Evolutionary conservation across 495 filamentous ascomycete genomes (phyloP).

Genomic region (Lasiosphaeria ovina): DNA sequence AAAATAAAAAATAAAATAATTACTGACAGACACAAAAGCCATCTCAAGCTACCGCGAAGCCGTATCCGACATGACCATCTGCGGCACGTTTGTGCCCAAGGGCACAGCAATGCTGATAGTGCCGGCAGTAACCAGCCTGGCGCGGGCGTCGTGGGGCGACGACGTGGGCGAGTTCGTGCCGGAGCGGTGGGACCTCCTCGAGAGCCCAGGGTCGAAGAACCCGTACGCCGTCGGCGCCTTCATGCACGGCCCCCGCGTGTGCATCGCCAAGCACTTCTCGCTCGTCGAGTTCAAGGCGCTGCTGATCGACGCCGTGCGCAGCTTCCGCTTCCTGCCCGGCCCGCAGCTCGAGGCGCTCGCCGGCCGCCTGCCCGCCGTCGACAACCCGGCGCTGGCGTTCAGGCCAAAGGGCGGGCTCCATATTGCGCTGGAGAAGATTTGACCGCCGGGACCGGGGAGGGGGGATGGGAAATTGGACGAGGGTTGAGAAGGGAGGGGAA

Average conservation of each 20-base stretch:
- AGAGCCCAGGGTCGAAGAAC: conserved; percentile 11
- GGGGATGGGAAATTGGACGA: neutral
- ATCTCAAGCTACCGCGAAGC: conserved; percentile 22
- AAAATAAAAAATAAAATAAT: conserved; percentile 31
- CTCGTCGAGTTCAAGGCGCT: conserved; percentile 30
- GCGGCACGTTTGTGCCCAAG: conserved; percentile 26
- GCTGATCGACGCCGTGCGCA: conserved; percentile 26
- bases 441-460: neutral
- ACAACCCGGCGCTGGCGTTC: conserved; percentile 22
- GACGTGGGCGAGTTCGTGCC: conserved; percentile 24
- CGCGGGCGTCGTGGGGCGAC: conserved; percentile 23
- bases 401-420: conserved; percentile 20
- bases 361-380: conserved; percentile 4
- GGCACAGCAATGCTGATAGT: conserved; percentile 23
- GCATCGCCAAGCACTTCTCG: conserved; percentile 32
- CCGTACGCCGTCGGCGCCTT: conserved; percentile 27
- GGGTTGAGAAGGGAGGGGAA: no score
- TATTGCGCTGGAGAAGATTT: conserved; percentile 23
- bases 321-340: conserved; percentile 26
- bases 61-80: conserved; percentile 21
- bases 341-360: conserved; percentile 16
- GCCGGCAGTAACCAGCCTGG: conserved; percentile 17
- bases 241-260: conserved; percentile 26
- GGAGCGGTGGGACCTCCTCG: conserved; percentile 30
- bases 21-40: conserved; percentile 1